Evolutionary conservation across 140 eudicot genomes (phyloP).

Genomic region (Oenanthe javanica): DNA sequence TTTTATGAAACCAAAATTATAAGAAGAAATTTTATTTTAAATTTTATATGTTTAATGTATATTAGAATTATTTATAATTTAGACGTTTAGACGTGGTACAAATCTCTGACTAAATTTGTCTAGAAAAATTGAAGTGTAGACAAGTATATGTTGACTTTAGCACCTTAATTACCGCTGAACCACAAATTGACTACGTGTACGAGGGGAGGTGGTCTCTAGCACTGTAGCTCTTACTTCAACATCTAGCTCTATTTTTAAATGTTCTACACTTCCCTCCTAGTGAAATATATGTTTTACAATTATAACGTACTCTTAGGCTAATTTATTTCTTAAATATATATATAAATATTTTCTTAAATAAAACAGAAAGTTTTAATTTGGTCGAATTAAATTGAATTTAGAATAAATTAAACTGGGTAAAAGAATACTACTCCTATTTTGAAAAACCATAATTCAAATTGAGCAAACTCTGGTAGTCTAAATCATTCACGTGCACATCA

Average conservation of each 20-base stretch:
- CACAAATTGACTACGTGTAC: background rate
- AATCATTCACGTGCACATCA: constrained; percentile 2
- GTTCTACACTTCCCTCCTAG: background rate
- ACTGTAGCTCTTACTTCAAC: background rate
- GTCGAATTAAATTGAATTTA: too few species aligned
- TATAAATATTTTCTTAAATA: too few species aligned
- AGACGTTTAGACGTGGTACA: background rate
- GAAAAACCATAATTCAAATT: background rate
- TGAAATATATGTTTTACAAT: too few species aligned
- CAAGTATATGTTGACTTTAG: background rate
- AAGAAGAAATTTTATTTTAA: too few species aligned
- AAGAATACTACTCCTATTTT: background rate
- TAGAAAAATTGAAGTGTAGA: background rate
- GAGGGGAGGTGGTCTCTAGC: background rate
- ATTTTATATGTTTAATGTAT: too few species aligned
- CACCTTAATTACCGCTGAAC: constrained; percentile 7
- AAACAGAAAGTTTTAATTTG: too few species aligned
- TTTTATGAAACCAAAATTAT: too few species aligned
- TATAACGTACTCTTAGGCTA: too few species aligned
- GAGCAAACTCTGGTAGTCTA: background rate
- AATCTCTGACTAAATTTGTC: background rate
- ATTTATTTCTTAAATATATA: too few species aligned
- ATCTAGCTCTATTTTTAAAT: background rate
- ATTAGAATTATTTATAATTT: too few species aligned
- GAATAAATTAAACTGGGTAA: background rate